Evolutionary conservation across 345 rosid species (phyloP), one percentile per base, ranked within the genome.

Genomic region (Dipteronia sinensis): DNA sequence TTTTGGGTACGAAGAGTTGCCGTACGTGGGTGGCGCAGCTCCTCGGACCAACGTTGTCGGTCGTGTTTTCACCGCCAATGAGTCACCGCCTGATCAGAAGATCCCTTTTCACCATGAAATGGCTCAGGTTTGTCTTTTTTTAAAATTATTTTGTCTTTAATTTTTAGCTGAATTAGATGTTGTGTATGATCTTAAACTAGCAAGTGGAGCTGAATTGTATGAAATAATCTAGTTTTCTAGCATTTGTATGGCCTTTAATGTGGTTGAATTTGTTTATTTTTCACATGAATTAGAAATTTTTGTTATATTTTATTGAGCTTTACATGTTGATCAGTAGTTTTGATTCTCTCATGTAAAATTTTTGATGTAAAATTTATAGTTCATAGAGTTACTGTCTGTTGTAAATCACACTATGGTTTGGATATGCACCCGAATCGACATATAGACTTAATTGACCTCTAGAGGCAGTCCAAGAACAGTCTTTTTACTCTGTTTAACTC

Each of bases 81-180:
- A 93, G 73, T 93, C 98, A 68, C 98, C 98, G 0, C 94, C 98
- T 23, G 94, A 95, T 46, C 98, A 93, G 82, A 93, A 92, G 77
- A 95, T 95, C 59, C 94, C 94, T 13, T 95, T 93, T 74, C 98
- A 95, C 86, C 98, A 95, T 62, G 98, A 95, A 79, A 93, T 95
- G 98, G 93, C 97, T 71, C 98, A 93, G 95, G 98, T 89, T 23
- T 20, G n/a, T 0, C 19, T 27, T 3, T n/a, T 53, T 4, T 7
- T 15, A 17, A 65, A n/a, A n/a, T n/a, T 7, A 5, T 56, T 16
- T 38, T 27, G 22, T 46, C 38, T 34, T 34, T 34, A 8, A 42
- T 8, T 46, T 46, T 46, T 11, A 10, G 49, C 13, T 46, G 49
- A 46, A 46, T 46, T 46, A 46, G 15, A 46, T 10, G 13, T 46